Evolutionary conservation across 75 land plant species (phyloP), one percentile per base, ranked within the genome.

Genomic region (Pseudotsuga menziesii): DNA sequence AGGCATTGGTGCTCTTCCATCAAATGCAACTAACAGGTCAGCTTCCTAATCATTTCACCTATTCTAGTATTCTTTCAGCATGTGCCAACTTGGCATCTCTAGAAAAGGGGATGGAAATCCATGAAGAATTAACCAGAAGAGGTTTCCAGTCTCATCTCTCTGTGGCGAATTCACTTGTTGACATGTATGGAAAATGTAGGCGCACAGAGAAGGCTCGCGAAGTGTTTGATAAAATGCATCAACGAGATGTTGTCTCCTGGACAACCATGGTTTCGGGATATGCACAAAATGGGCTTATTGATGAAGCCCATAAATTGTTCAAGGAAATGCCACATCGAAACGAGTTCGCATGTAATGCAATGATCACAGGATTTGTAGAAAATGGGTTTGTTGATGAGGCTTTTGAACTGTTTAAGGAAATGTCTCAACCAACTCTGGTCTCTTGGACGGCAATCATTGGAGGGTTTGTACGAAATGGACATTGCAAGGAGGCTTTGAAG

Each of bases 11-110:
- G 35, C 8, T 78, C 19, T 87, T 78, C 32, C 48, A n/a, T 8
- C 70, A 84, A 56, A 87, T 87, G 89, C 79, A 84, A 64, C 36
- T 13, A 27, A 74, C 44, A 9, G 89, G 89, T 27, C 56, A 81
- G 16, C 62, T 36, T 29, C 84, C 77, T 16, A 85, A 77, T 64
- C 57, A 74, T 3, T 82, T 80, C 2, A 79, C 83, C 0, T 87
- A 79, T 70, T 64, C 81, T 4, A 35, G 80, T 25, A 77, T 87
- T 44, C 56, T 78, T 25, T 39, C 72, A 32, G 76, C 76, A 3
- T 78, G 79, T 32, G 36, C 76, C 7, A 26, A 16, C 75, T 17
- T 64, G 27, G n/a, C 25, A 52, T 73, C 17, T 29, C 35, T 56
- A 19, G 55, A 72, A 2, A 20, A 56, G 76, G 79, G 79, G 5